Conservation (phyloP, 2,329 filamentous ascomycete species). For the Periconia digitata region DNA sequence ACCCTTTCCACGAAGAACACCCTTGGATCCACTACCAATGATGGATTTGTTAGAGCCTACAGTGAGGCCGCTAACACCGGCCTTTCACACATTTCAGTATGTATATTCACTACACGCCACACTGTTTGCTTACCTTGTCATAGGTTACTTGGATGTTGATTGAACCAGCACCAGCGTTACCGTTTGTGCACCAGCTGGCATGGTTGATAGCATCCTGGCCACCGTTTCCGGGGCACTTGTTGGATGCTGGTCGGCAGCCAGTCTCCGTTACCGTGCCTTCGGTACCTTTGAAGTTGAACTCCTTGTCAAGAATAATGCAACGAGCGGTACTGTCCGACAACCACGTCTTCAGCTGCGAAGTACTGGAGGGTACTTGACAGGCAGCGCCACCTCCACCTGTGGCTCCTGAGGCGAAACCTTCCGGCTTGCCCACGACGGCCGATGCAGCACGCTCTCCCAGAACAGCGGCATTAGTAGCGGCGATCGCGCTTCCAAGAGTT, state of each 20-base stretch:
- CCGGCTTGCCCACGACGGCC: constrained; percentile 41
- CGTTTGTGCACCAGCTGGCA: constrained; percentile 59
- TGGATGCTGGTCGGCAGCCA: constrained; percentile 58
- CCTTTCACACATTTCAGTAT: too few species aligned
- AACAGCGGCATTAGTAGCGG: constrained; percentile 17
- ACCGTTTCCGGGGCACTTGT: constrained; percentile 52
- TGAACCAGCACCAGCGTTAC: constrained; percentile 56
- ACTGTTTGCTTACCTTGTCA: too few species aligned
- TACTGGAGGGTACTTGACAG: constrained; percentile 57
- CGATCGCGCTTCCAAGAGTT: constrained; percentile 17
- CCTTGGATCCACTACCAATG: constrained; percentile 43
- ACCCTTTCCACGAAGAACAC: constrained; percentile 46
- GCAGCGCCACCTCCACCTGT: constrained; percentile 62
- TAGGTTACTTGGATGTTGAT: constrained; percentile 46
- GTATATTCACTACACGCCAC: too few species aligned
- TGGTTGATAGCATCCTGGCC: constrained; percentile 64
- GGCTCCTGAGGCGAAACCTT: constrained; percentile 56
- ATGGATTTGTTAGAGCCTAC: constrained; percentile 47
- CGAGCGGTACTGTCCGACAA: constrained; percentile 57
- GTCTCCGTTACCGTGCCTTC: constrained; percentile 55
- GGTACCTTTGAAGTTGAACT: constrained; percentile 57
- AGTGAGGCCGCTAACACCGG: constrained; percentile 28
- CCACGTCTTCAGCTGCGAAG: constrained; percentile 60
- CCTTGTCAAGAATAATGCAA: constrained; percentile 60
- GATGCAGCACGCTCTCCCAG: constrained; percentile 20